Evolutionary conservation across 2,329 filamentous ascomycete genomes (phyloP).

Genomic region (Orbilia quercus): DNA sequence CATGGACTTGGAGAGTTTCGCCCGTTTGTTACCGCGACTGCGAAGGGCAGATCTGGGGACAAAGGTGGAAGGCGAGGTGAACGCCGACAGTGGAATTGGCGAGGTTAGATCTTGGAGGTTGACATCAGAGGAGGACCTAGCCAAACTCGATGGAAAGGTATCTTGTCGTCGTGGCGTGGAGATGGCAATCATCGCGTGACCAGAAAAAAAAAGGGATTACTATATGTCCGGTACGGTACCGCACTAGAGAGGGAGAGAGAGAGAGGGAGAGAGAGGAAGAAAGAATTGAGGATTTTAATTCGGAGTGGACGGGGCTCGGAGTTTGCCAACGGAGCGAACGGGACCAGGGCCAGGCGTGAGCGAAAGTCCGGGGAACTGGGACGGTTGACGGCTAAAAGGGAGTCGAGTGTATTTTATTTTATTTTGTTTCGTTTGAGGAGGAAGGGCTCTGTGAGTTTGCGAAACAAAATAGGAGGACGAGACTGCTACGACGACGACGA

Average conservation of each 20-base stretch:
- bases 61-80: slow-evolving; percentile 22
- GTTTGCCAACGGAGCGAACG: slow-evolving; percentile 27
- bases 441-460: too few relatives aligned
- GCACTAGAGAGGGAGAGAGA: too few relatives aligned
- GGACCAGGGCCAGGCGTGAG: slow-evolving; percentile 30
- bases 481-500: too few relatives aligned
- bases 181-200: slow-evolving; percentile 56
- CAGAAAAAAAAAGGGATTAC: neutral
- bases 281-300: slow-evolving; percentile 21
- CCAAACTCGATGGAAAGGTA: slow-evolving; percentile 53
- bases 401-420: too few relatives aligned
- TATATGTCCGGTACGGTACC: neutral
- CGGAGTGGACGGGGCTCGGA: slow-evolving; percentile 15
- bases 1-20: slow-evolving; percentile 38
- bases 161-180: slow-evolving; percentile 53
- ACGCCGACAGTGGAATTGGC: slow-evolving; percentile 43
- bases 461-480: too few relatives aligned
- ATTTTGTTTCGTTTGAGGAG: too few relatives aligned
- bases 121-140: slow-evolving; percentile 37
- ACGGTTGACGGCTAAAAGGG: slow-evolving; percentile 42
- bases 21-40: slow-evolving; percentile 29
- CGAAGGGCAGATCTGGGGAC: slow-evolving; percentile 30
- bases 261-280: neutral
- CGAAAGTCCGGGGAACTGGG: slow-evolving; percentile 27
- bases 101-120: slow-evolving; percentile 37